Percentiles rank a stretch among this genome's conserved stretches.
phyloP scores from a whole-genome alignment of 441 rosid species.

The Flueggea neowawraea region DNA sequence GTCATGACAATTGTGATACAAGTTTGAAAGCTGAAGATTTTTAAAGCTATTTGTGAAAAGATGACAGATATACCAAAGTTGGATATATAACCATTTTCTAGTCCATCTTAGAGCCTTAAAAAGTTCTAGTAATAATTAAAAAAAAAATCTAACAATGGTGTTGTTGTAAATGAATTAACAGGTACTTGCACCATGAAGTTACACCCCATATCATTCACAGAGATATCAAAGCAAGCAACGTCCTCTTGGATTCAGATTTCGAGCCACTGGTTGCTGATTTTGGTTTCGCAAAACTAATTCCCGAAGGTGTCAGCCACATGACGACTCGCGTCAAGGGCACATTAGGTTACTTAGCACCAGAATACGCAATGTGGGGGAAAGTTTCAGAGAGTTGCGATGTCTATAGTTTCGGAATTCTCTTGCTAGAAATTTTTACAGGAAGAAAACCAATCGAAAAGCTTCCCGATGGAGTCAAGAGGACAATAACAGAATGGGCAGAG shows the following conservation, averaged over 20 bases:
- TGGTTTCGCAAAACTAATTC: constrained; percentile 69
- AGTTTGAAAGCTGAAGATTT: too few relatives aligned
- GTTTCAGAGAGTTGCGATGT: constrained; percentile 82
- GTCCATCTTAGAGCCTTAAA: too few relatives aligned
- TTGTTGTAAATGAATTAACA: constrained; percentile 7
- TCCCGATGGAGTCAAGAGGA: constrained; percentile 35
- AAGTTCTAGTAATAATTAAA: too few relatives aligned
- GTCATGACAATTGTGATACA: too few relatives aligned
- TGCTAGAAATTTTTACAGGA: constrained; percentile 58
- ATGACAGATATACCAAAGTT: too few relatives aligned
- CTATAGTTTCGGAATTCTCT: constrained; percentile 71
- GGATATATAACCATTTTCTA: too few relatives aligned
- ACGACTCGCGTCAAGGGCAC: constrained; percentile 78
- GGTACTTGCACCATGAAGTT: constrained; percentile 92
- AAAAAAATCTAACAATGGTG: too few relatives aligned
- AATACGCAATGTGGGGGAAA: constrained; percentile 76
- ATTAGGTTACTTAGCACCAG: constrained; percentile 73
- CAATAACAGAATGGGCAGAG: constrained; percentile 64
- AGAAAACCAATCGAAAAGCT: constrained; percentile 63
- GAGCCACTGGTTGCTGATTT: constrained; percentile 77
- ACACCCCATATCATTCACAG: constrained; percentile 81
- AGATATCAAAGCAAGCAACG: constrained; percentile 77
- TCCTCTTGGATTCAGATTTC: constrained; percentile 61
- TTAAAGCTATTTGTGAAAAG: too few relatives aligned
- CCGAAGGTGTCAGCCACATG: constrained; percentile 76